These are phyloP conservation scores for Panaeolus papilionaceus DNA, from an alignment of 768 basidiomycete species.

Conservation along the genomic window DNA sequence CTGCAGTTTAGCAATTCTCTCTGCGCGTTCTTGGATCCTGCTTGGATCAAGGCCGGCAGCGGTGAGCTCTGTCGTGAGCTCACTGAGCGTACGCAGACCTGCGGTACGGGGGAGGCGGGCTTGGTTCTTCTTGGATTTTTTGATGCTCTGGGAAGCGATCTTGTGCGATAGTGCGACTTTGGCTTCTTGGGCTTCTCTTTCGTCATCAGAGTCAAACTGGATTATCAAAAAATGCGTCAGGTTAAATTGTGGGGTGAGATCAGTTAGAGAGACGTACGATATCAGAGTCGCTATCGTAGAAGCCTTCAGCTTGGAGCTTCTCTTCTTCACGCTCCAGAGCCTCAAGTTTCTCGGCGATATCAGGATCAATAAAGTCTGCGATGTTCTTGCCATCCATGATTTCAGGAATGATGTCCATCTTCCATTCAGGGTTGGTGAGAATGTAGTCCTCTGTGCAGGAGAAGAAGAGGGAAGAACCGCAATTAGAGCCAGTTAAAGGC, in stretches of 20 bases:
- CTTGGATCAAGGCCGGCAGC: slow-evolving; percentile 90
- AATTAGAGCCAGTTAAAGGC: not conserved
- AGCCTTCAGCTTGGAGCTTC: slow-evolving; percentile 91
- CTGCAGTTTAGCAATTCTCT: slow-evolving; percentile 76
- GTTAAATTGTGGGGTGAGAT: not conserved
- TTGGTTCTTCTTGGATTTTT: slow-evolving; percentile 89
- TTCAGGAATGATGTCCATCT: slow-evolving; percentile 96
- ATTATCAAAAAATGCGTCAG: slow-evolving; percentile 11
- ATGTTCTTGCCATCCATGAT: slow-evolving; percentile 99
- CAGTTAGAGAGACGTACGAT: slow-evolving; percentile 56
- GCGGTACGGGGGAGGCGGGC: slow-evolving; percentile 81
- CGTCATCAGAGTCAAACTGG: slow-evolving; percentile 76
- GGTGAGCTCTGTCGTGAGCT: slow-evolving; percentile 83
- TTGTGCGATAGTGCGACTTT: slow-evolving; percentile 66
- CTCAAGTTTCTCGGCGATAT: slow-evolving; percentile 96
- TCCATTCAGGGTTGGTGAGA: slow-evolving; percentile 91
- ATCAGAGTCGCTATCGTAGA: slow-evolving; percentile 90
- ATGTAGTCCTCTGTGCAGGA: slow-evolving; percentile 82
- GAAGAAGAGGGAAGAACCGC: slow-evolving; percentile 8
- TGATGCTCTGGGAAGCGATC: slow-evolving; percentile 75
- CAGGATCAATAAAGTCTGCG: slow-evolving; percentile 98
- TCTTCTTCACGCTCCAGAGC: slow-evolving; percentile 98
- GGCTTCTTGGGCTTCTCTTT: slow-evolving; percentile 75
- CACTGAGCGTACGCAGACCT: slow-evolving; percentile 69
- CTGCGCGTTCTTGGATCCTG: slow-evolving; percentile 87